phyloP scores from a whole-genome alignment of 192 early-diverging fungal species.

The Dimargaris xerosporica region DNA sequence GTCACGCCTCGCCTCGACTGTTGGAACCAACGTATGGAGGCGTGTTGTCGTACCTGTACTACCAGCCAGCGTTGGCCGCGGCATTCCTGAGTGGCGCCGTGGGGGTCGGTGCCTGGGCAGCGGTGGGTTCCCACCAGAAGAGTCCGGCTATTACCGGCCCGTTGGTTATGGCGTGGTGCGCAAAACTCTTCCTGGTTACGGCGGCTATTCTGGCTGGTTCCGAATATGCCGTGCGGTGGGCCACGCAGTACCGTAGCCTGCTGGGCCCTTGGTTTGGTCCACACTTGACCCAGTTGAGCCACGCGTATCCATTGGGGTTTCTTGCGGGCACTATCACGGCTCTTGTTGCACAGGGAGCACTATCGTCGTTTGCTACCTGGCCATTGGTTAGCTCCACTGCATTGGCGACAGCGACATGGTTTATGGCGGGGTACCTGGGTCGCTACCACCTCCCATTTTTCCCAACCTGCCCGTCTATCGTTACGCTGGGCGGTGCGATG shows the following conservation, averaged over 20 bases:
- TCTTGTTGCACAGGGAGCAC: too few relatives aligned
- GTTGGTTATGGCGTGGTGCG: neutral
- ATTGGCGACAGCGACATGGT: neutral
- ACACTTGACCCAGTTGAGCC: slow-evolving; percentile 6
- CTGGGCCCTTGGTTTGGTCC: slow-evolving; percentile 4
- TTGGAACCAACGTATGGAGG: slow-evolving; percentile 54
- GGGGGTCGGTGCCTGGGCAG: neutral
- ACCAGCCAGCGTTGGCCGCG: slow-evolving; percentile 21
- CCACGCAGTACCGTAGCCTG: neutral
- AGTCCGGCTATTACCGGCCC: neutral
- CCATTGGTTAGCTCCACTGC: neutral
- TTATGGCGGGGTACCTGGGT: neutral
- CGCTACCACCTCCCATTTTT: neutral
- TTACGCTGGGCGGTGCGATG: neutral
- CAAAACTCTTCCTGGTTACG: too few relatives aligned
- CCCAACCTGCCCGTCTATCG: neutral
- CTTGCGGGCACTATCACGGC: neutral
- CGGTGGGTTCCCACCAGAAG: neutral
- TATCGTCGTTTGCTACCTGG: neutral
- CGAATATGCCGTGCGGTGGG: neutral
- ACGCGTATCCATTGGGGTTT: slow-evolving; percentile 5
- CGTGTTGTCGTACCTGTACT: slow-evolving; percentile 37
- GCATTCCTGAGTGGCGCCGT: slow-evolving; percentile 31
- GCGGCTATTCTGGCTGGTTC: neutral
- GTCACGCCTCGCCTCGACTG: neutral